phyloP scores from a whole-genome alignment of 1,284 basidiomycete species.

The Salmacisia buchloeana region DNA sequence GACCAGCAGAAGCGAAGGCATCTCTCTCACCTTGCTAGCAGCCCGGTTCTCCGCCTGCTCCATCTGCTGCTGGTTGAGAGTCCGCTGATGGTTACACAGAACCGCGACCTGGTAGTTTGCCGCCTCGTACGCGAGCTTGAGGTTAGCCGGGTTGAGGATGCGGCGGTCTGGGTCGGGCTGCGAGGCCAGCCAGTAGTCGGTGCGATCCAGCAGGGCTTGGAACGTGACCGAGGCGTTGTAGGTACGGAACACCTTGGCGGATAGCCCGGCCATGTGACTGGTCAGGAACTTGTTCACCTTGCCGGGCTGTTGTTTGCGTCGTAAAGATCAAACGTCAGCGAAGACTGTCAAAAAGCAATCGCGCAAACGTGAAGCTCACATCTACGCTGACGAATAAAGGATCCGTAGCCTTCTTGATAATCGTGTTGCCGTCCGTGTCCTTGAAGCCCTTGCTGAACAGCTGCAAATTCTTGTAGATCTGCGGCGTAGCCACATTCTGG shows the following conservation, averaged over 20 bases:
- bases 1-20: constrained; percentile 1
- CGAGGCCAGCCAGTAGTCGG: constrained; percentile 40
- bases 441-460: constrained; percentile 45
- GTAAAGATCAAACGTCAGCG: too few relatives aligned
- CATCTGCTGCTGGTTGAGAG: constrained; percentile 34
- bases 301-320: constrained; percentile 24
- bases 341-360: background rate
- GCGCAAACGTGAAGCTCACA: background rate
- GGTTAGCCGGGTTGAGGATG: constrained; percentile 38
- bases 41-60: constrained; percentile 13
- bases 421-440: constrained; percentile 59
- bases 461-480: constrained; percentile 47
- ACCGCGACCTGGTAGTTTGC: constrained; percentile 50
- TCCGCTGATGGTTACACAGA: constrained; percentile 50
- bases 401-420: constrained; percentile 80
- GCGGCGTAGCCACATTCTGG: constrained; percentile 35
- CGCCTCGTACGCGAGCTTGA: constrained; percentile 47
- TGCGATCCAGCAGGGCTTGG: constrained; percentile 48
- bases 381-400: constrained; percentile 65
- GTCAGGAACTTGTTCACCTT: constrained; percentile 47
- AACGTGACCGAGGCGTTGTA: constrained; percentile 50
- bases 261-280: constrained; percentile 45
- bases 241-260: constrained; percentile 50
- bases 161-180: constrained; percentile 40
- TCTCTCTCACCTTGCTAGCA: constrained; percentile 12